These are phyloP conservation scores for Aspergillus persii DNA, from an alignment of 2,329 filamentous ascomycete genomes.

Conservation along the genomic window DNA sequence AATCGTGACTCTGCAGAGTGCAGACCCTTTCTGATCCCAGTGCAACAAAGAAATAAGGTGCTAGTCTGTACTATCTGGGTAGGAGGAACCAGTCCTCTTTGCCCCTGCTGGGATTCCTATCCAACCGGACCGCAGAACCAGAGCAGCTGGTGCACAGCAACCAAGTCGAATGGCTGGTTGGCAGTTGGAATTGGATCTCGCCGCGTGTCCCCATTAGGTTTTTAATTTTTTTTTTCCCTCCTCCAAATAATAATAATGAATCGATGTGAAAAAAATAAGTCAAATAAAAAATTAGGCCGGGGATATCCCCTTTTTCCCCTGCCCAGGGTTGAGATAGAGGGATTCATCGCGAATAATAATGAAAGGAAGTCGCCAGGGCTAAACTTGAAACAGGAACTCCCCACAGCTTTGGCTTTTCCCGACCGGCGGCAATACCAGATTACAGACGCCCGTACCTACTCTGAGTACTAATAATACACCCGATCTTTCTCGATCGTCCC, in stretches of 20 bases:
- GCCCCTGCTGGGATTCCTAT: neutral
- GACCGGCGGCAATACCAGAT: constrained; percentile 19
- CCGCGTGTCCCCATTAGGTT: neutral
- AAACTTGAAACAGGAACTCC: constrained; percentile 37
- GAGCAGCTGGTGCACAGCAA: constrained; percentile 8
- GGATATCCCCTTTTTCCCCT: constrained; percentile 17
- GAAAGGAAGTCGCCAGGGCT: constrained; percentile 19
- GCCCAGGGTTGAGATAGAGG: constrained; percentile 13
- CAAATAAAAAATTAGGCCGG: neutral
- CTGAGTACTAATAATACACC: neutral
- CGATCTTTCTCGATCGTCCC: constrained; percentile 21
- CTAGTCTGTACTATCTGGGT: neutral
- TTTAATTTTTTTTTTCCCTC: neutral
- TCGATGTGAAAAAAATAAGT: too few species aligned
- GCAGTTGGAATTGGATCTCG: neutral
- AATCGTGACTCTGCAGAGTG: neutral
- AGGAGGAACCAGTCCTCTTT: neutral
- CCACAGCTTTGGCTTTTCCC: constrained; percentile 25
- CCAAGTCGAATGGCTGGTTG: neutral
- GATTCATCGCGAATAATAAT: constrained; percentile 4
- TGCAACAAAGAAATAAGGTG: neutral
- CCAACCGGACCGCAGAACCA: constrained; percentile 12
- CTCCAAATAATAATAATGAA: too few species aligned
- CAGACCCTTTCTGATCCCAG: neutral
- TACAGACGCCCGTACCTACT: constrained; percentile 16